Conservation (phyloP, 768 basidiomycete genomes). For the Tremella yokohamensis region DNA sequence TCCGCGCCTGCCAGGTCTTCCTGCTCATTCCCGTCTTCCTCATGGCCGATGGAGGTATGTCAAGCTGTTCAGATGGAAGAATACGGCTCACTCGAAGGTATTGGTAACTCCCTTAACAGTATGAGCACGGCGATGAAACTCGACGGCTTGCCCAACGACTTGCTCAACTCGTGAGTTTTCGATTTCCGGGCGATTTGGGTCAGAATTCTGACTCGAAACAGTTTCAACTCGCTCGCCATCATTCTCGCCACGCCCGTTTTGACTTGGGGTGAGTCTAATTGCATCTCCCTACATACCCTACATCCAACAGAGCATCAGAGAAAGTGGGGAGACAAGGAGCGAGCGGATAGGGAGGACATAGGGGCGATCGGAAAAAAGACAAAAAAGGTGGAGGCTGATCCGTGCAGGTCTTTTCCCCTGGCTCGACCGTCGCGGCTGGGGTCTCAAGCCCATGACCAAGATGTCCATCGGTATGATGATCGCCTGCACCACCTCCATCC, state of each 20-base stretch:
- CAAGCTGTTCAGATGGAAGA: slow-evolving; percentile 10
- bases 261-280: slow-evolving; percentile 20
- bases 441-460: slow-evolving; percentile 44
- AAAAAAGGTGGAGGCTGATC: no score
- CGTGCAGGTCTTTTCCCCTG: slow-evolving; percentile 28
- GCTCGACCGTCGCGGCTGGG: slow-evolving; percentile 34
- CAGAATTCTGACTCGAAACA: slow-evolving; percentile 21
- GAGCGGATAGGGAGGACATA: no score
- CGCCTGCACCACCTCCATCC: slow-evolving; percentile 30
- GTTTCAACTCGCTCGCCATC: slow-evolving; percentile 50
- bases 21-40: slow-evolving; percentile 48
- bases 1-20: slow-evolving; percentile 48
- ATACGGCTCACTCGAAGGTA: neutral
- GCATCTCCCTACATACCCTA: no score
- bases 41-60: slow-evolving; percentile 47
- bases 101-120: slow-evolving; percentile 22
- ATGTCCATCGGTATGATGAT: slow-evolving; percentile 39
- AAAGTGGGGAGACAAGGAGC: no score
- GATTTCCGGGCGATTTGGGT: neutral
- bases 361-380: no score
- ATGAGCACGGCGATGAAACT: slow-evolving; percentile 47
- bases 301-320: no score
- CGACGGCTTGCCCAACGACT: slow-evolving; percentile 48
- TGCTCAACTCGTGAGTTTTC: slow-evolving; percentile 7
- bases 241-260: slow-evolving; percentile 46